Percentiles rank a stretch among this genome's conserved stretches.
Evolutionary conservation across 2,329 filamentous ascomycete species (phyloP).

Genomic region (Colletotrichum trifolii): DNA sequence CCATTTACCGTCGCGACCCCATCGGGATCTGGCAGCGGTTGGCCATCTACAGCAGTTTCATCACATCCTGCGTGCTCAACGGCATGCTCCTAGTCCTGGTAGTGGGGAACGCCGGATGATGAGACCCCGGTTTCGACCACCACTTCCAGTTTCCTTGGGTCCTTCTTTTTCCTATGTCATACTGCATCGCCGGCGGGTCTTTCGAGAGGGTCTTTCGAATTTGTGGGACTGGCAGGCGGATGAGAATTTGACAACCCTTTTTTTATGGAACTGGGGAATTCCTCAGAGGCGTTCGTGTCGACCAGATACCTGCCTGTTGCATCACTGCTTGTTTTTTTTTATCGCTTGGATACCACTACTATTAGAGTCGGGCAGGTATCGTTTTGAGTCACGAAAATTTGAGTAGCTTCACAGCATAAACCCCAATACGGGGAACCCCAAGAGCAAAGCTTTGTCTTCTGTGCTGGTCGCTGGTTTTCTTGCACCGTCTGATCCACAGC

Average conservation of each 20-base stretch:
- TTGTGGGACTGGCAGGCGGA: constrained; percentile 21
- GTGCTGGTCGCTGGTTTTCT: too few species aligned
- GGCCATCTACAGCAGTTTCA: constrained; percentile 51
- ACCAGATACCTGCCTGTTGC: constrained; percentile 14
- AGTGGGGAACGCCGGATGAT: constrained; percentile 51
- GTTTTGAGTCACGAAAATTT: constrained; percentile 12
- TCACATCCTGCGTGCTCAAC: constrained; percentile 53
- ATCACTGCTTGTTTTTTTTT: constrained; percentile 15
- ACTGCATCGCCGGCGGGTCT: constrained; percentile 14
- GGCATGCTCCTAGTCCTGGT: constrained; percentile 57
- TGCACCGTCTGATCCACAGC: too few species aligned
- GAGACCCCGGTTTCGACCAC: neutral
- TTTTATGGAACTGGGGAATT: constrained; percentile 4
- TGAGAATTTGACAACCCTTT: constrained; percentile 22
- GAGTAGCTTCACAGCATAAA: neutral
- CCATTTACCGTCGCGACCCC: constrained; percentile 62
- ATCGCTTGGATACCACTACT: constrained; percentile 12
- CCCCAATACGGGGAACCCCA: too few species aligned
- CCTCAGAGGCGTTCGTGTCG: constrained; percentile 17
- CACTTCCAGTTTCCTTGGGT: neutral
- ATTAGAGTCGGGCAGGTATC: constrained; percentile 9
- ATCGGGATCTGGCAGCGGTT: constrained; percentile 56
- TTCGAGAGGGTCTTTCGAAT: constrained; percentile 2
- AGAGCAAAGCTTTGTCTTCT: too few species aligned
- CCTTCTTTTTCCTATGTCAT: constrained; percentile 8